Evolutionary conservation across 306 rosid genomes (phyloP).

Genomic region (Cyclanthera cordifolia): DNA sequence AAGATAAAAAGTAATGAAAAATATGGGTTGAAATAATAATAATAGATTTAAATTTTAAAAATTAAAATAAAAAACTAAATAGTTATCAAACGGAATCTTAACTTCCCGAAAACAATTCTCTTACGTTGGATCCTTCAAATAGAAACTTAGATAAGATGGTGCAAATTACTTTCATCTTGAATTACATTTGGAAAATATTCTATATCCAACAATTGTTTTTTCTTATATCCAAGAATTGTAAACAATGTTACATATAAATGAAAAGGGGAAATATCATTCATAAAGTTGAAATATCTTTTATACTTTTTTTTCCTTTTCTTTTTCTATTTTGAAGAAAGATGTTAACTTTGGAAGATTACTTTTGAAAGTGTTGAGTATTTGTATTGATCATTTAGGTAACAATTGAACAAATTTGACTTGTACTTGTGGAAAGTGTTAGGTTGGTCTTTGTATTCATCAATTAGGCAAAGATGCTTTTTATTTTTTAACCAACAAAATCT

Average conservation of each 20-base stretch:
- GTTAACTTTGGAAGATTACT: neutral
- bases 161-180: neutral
- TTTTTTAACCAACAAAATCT: neutral
- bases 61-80: no score
- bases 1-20: no score
- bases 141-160: no score
- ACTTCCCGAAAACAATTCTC: no score
- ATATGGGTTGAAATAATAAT: no score
- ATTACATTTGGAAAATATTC: neutral
- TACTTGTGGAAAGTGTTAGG: neutral
- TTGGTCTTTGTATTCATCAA: neutral
- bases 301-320: neutral
- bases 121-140: no score
- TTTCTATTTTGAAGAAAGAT: neutral
- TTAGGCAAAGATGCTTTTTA: neutral
- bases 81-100: no score
- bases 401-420: neutral
- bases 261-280: neutral
- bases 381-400: neutral
- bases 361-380: neutral
- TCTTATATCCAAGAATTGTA: no score
- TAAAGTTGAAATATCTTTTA: neutral
- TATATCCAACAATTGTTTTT: neutral
- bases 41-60: no score
- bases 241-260: no score